phyloP scores from a whole-genome alignment of 1,284 basidiomycete species.

The Ustilago curta region DNA sequence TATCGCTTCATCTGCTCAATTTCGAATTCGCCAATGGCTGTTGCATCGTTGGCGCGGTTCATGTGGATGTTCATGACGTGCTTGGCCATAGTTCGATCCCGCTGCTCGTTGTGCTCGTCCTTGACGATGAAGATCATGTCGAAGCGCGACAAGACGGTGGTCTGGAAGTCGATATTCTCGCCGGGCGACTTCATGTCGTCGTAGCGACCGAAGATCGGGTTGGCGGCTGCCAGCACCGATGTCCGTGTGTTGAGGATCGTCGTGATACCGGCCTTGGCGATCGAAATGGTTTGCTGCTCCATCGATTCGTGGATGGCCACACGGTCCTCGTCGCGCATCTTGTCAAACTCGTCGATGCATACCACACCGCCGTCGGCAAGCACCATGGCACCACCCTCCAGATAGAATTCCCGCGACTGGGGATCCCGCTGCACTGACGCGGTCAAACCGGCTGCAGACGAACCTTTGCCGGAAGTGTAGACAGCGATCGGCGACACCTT shows the following conservation, averaged over 20 bases:
- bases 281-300: slow-evolving; percentile 99
- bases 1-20: slow-evolving; percentile 99
- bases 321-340: slow-evolving; percentile 99
- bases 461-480: slow-evolving; percentile 97
- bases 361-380: slow-evolving; percentile 98
- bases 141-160: slow-evolving; percentile 96
- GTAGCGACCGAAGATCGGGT: slow-evolving; percentile 98
- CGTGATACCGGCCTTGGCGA: slow-evolving; percentile 98
- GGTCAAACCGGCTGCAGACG: slow-evolving; percentile 96
- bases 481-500: slow-evolving; percentile 98
- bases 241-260: slow-evolving; percentile 97
- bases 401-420: slow-evolving; percentile 93
- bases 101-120: slow-evolving; percentile 94
- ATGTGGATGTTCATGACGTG: slow-evolving; percentile 99
- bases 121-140: slow-evolving; percentile 99
- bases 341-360: slow-evolving; percentile 99
- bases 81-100: slow-evolving; percentile 93
- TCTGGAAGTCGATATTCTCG: slow-evolving; percentile 99
- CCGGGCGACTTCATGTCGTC: slow-evolving; percentile 97
- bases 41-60: slow-evolving; percentile 79
- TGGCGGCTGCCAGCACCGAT: slow-evolving; percentile 95
- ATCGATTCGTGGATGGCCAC: slow-evolving; percentile 99
- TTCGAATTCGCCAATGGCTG: slow-evolving; percentile 86
- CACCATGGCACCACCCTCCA: slow-evolving; percentile 99
- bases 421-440: slow-evolving; percentile 96